A percentile compares a stretch with the other conserved stretches of the same genome.
These are phyloP conservation scores for Oryza coarctata DNA, from an alignment of 176 grass and related monocot species.

Conservation along the genomic window DNA sequence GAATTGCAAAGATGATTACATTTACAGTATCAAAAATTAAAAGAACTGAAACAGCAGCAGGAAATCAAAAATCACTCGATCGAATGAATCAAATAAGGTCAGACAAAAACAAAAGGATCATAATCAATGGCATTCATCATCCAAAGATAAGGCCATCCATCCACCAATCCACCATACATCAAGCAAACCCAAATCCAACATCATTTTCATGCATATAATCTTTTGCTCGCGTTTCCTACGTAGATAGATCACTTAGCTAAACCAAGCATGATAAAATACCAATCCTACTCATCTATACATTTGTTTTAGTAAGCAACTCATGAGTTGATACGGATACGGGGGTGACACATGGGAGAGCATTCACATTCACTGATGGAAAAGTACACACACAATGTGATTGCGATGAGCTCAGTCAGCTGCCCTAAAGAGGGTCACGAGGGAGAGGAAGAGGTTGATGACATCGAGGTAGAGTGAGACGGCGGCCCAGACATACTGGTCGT, in stretches of 20 bases:
- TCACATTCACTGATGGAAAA: background rate
- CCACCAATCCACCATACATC: background rate
- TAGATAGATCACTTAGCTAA: background rate
- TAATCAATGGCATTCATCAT: background rate
- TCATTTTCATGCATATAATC: background rate
- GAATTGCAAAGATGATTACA: background rate
- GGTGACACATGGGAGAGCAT: background rate
- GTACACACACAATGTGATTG: background rate
- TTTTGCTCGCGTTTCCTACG: background rate
- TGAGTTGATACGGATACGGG: too few relatives aligned
- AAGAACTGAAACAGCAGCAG: background rate
- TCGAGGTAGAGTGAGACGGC: conserved; percentile 73
- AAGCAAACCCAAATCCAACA: conserved; percentile 6
- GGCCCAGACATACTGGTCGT: conserved; percentile 86
- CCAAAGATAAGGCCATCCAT: too few relatives aligned
- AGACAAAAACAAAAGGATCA: background rate
- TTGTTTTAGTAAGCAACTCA: background rate
- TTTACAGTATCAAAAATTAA: too few relatives aligned
- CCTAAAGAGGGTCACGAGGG: conserved; percentile 67
- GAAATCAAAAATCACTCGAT: background rate
- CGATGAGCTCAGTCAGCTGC: conserved; percentile 51
- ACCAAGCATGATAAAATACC: background rate
- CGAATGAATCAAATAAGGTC: background rate
- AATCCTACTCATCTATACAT: conserved; percentile 34
- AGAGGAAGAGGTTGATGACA: conserved; percentile 81